A percentile compares a stretch with the other conserved stretches of the same genome.
Evolutionary conservation across 768 basidiomycete genomes (phyloP).

Genomic region (Neoboletus magnificus): DNA sequence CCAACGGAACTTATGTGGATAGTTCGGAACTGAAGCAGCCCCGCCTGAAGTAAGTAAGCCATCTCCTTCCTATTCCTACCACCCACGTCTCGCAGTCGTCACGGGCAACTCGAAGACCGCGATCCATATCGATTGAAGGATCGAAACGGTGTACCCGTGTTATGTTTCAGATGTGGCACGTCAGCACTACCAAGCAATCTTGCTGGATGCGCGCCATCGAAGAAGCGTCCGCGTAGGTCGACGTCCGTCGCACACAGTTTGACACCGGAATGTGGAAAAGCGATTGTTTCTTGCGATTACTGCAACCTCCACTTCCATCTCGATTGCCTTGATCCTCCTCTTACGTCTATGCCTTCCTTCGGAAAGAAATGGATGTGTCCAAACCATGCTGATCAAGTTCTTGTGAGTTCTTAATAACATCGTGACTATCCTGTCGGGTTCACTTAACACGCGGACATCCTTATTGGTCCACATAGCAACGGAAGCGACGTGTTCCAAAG

Average conservation of each 20-base stretch:
- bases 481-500: constrained; percentile 78
- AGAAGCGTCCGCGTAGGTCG: constrained; percentile 54
- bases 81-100: constrained; percentile 50
- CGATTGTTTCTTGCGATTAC: constrained; percentile 92
- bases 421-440: background rate
- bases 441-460: background rate
- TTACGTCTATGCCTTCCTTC: constrained; percentile 79
- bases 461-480: constrained; percentile 47
- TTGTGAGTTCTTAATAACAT: constrained; percentile 50
- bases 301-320: constrained; percentile 95
- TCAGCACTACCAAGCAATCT: constrained; percentile 65
- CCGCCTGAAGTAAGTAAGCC: constrained; percentile 70
- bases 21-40: constrained; percentile 70
- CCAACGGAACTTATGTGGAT: constrained; percentile 83
- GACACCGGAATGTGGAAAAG: constrained; percentile 57
- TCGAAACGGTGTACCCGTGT: constrained; percentile 74
- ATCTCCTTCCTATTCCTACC: constrained; percentile 2
- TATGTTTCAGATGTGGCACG: constrained; percentile 87
- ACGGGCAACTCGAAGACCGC: constrained; percentile 86
- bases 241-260: constrained; percentile 36
- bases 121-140: constrained; percentile 87
- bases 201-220: constrained; percentile 49
- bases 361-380: constrained; percentile 99
- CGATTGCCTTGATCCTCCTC: constrained; percentile 91
- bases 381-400: constrained; percentile 84